Base-by-base conservation (phyloP, 225 moss, liverwort and hornwort species). In the Pseudoscleropodium purum region DNA sequence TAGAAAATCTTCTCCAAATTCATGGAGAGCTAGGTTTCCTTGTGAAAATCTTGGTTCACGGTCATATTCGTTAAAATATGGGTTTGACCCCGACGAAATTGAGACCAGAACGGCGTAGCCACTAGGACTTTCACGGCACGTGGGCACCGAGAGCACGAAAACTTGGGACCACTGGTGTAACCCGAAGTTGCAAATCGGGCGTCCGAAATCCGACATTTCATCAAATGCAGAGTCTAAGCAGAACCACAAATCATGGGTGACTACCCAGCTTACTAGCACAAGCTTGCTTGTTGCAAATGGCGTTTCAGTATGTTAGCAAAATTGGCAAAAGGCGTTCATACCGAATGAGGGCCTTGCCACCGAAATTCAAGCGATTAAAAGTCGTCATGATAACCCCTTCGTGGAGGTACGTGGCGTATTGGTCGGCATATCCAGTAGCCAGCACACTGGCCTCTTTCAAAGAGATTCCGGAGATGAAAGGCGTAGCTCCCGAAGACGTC, bases 391-490 rank as follows among this genome's bases (percentile, higher is more conserved):
- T 68, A 21, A 37, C 12, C 21, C 68, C 68, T 11, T 4, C 37
- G 2, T 37, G 21, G 37, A 68, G 20, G 37, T 2, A 37, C 12
- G 68, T 21, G 68, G 2, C 0, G 37, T 37, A 68, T 37, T 37
- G 6, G 0, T 12, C 1, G 21, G 21, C 2, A 37, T 68, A 68
- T 37, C 6, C 21, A 37, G 37, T 6, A 67, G 37, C 11, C 37
- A 67, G 1, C 34, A 18, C 2, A 34, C 66, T 63, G 26, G 89
- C 86, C 12, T n/a, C 30, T 36, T 79, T 79, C 16, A 91, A n/a
- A 59, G 91, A 84, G 10, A 91, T 91, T n/a, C 74, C 70, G 34
- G 91, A 91, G 66, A 91, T 87, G 89, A 87, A 87, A 59, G 91
- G 91, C 17, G 66, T 39, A 7, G 79, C 83, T 3, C 5, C 1